Evolutionary conservation across 2,329 filamentous ascomycete genomes (phyloP).

Genomic region (Tolypocladium tundrense): DNA sequence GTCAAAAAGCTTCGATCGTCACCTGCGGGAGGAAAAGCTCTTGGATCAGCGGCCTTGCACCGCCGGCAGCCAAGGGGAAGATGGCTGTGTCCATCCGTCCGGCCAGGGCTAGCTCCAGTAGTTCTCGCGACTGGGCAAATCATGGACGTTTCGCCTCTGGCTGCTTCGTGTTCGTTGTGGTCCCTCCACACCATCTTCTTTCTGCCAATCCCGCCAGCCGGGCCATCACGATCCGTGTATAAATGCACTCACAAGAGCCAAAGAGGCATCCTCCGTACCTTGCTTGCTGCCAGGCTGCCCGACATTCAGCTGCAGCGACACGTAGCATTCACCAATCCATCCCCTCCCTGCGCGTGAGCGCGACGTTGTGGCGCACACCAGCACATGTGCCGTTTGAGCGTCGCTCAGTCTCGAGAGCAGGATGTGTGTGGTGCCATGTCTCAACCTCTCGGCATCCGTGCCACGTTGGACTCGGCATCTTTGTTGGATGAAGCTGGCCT

Average conservation of each 20-base stretch:
- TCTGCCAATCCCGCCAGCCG: not conserved
- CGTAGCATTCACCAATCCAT: not conserved
- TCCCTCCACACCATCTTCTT: constrained; percentile 17
- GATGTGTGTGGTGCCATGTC: not conserved
- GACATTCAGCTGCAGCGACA: not conserved
- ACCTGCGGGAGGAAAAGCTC: not conserved
- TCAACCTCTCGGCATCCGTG: not conserved
- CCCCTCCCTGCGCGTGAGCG: not conserved
- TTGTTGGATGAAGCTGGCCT: not conserved
- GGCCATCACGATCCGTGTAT: constrained; percentile 3
- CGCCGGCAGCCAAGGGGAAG: not conserved
- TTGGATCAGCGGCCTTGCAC: not conserved
- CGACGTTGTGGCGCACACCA: not conserved
- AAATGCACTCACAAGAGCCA: not conserved
- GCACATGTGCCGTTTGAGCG: not conserved
- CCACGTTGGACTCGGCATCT: not conserved
- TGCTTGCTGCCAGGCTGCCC: not conserved
- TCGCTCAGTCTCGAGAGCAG: not conserved
- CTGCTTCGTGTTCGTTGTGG: constrained; percentile 20
- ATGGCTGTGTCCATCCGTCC: not conserved
- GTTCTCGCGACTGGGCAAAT: not conserved
- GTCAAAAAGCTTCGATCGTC: not conserved
- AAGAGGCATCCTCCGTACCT: not conserved
- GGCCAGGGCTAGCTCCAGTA: not conserved
- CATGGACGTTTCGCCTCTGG: not conserved